Evolutionary conservation across 2,329 filamentous ascomycete genomes (phyloP).

Genomic region (Fusarium longipes): DNA sequence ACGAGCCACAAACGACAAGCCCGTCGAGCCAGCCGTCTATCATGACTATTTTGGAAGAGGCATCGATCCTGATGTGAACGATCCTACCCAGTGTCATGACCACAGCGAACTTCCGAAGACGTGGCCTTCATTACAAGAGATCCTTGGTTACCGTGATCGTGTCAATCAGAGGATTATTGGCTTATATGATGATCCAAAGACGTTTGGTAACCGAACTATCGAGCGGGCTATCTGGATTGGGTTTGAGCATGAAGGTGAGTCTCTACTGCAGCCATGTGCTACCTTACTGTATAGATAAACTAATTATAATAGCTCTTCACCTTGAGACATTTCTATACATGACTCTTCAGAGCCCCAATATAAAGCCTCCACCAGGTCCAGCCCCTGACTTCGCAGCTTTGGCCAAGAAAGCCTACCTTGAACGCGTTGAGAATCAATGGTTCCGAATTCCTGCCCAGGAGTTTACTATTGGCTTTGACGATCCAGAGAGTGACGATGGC

Average conservation of each 20-base stretch:
- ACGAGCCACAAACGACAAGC: neutral
- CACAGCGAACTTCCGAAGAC: slow-evolving; percentile 3
- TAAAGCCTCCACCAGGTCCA: neutral
- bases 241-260: slow-evolving; percentile 1
- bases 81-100: neutral
- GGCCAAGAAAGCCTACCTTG: neutral
- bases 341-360: neutral
- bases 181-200: neutral
- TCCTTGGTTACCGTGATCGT: neutral
- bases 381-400: neutral
- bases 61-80: neutral
- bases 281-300: neutral
- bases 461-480: neutral
- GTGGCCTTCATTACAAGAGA: neutral
- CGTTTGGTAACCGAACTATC: neutral
- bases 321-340: neutral
- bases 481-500: neutral
- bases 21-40: neutral
- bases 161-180: neutral
- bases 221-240: neutral
- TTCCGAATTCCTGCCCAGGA: neutral
- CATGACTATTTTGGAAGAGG: slow-evolving; percentile 1
- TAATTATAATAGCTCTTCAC: neutral
- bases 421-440: slow-evolving; percentile 3
- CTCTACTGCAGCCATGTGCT: neutral